Conservation (phyloP, 2,329 filamentous ascomycete genomes). For the Colletotrichum tamarilloi region DNA sequence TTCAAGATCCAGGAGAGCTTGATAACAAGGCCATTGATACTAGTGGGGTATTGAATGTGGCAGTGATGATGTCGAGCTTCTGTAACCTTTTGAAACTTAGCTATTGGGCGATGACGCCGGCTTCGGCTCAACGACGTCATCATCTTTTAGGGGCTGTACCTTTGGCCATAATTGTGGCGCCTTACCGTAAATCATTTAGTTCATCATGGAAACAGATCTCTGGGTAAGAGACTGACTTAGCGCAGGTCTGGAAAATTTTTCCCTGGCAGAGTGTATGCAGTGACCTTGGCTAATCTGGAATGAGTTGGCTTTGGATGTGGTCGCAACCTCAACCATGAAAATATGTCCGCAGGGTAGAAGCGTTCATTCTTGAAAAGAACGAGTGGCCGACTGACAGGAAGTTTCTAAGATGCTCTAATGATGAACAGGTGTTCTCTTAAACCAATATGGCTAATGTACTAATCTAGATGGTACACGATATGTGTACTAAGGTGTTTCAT, state of each 20-base stretch:
- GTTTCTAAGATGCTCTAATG: too few relatives aligned
- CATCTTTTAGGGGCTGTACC: too few relatives aligned
- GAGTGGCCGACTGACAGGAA: too few relatives aligned
- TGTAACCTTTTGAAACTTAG: neutral
- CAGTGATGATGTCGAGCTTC: neutral
- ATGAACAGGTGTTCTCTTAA: too few relatives aligned
- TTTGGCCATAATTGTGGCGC: neutral
- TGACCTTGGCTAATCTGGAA: neutral
- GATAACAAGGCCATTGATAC: too few relatives aligned
- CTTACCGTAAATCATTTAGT: neutral
- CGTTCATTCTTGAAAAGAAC: too few relatives aligned
- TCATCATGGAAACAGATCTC: neutral
- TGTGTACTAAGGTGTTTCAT: too few relatives aligned
- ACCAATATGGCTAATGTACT: too few relatives aligned
- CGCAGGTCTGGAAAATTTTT: neutral
- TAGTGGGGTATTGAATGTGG: neutral
- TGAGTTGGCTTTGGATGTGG: neutral
- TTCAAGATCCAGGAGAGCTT: neutral
- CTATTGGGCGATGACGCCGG: neutral
- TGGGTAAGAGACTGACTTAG: neutral
- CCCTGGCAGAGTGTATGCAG: neutral
- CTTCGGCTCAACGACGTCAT: conserved; percentile 1
- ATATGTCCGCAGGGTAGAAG: too few relatives aligned
- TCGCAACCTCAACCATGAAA: too few relatives aligned
- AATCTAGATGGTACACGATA: too few relatives aligned